These are phyloP conservation scores for Paspalum vaginatum DNA, from an alignment of 176 grass and related monocot genomes.

Conservation along the genomic window DNA sequence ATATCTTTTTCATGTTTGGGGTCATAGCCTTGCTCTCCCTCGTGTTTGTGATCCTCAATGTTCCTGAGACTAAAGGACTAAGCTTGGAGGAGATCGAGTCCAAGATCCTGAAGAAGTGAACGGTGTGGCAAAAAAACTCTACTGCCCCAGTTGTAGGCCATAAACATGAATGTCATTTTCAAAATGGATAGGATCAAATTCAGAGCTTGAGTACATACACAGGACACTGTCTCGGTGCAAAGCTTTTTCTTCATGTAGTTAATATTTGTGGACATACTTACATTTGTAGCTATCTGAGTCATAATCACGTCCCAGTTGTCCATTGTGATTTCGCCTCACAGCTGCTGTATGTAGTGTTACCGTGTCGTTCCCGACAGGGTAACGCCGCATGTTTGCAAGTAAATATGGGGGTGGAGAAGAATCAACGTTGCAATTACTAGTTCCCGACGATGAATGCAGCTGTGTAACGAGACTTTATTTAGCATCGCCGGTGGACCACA, in stretches of 20 bases:
- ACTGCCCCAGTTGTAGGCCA: neutral
- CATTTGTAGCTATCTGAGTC: slow-evolving; percentile 13
- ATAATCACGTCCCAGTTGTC: neutral
- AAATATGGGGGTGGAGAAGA: neutral
- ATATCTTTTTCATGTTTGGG: slow-evolving; percentile 88
- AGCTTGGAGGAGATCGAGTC: slow-evolving; percentile 96
- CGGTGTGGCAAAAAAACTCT: neutral
- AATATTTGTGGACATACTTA: slow-evolving; percentile 11
- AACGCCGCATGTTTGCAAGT: neutral
- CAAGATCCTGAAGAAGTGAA: slow-evolving; percentile 73
- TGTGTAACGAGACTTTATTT: neutral
- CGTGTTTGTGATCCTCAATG: slow-evolving; percentile 67
- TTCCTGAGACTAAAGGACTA: slow-evolving; percentile 96
- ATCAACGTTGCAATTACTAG: neutral
- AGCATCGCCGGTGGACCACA: neutral
- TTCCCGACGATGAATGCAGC: neutral
- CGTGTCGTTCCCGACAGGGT: neutral
- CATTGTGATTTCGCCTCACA: neutral
- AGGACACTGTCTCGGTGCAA: slow-evolving; percentile 23
- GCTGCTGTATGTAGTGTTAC: neutral
- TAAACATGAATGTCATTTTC: neutral
- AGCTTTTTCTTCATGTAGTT: slow-evolving; percentile 27
- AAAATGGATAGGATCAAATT: neutral
- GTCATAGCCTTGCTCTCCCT: slow-evolving; percentile 81
- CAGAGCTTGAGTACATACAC: neutral